phyloP scores from a whole-genome alignment of 768 basidiomycete species.

The Rubroboletus satanas region DNA sequence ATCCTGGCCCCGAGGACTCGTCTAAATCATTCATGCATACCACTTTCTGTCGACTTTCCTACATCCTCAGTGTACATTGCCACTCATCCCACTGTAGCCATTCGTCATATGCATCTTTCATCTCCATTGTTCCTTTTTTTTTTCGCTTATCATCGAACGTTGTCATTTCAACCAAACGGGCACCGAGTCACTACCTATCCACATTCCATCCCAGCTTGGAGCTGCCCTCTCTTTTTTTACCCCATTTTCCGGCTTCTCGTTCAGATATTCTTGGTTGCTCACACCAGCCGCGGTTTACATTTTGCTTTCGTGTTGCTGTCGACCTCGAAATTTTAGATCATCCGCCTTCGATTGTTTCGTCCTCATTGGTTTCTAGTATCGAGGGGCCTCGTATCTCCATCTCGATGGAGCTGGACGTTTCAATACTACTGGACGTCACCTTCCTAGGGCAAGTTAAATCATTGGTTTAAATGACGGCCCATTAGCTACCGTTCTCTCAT shows the following conservation, averaged over 20 bases:
- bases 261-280: background rate
- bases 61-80: constrained; percentile 30
- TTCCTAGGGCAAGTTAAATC: background rate
- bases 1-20: constrained; percentile 4
- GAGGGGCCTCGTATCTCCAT: constrained; percentile 12
- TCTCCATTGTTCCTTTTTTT: background rate
- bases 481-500: background rate
- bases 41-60: constrained; percentile 6
- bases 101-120: constrained; percentile 27
- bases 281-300: background rate
- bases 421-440: background rate
- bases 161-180: background rate
- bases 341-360: constrained; percentile 4
- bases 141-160: constrained; percentile 1
- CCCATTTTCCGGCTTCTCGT: background rate
- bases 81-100: constrained; percentile 29
- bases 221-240: constrained; percentile 17
- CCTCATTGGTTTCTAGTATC: constrained; percentile 3
- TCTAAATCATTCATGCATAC: constrained; percentile 19
- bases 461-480: background rate
- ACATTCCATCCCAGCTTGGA: constrained; percentile 5
- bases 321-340: background rate
- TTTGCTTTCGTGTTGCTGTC: background rate
- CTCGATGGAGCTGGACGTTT: constrained; percentile 21
- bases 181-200: background rate